phyloP scores from a whole-genome alignment of 495 filamentous ascomycete species.

The Cercophora newfieldiana region DNA sequence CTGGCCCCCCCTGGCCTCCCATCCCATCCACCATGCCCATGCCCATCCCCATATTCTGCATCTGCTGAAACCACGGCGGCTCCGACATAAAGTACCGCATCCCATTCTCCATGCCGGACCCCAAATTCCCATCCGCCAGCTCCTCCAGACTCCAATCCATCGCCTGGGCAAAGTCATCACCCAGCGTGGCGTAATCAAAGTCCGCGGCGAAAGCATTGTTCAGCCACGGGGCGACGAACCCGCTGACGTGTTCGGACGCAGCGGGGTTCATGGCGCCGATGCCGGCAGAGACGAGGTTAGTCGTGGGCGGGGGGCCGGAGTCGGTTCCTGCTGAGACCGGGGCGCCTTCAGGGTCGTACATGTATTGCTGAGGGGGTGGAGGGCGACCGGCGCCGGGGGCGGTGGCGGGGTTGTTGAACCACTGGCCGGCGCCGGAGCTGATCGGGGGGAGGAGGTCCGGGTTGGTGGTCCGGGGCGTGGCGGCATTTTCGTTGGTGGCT shows the following conservation, averaged over 20 bases:
- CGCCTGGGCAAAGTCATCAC: conserved; percentile 51
- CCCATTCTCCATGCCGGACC: conserved; percentile 31
- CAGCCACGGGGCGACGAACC: conserved; percentile 33
- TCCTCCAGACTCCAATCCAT: conserved; percentile 53
- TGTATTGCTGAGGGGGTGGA: background rate
- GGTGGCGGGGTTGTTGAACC: conserved; percentile 3
- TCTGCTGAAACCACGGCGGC: conserved; percentile 16
- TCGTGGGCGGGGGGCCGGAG: background rate
- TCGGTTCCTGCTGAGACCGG: conserved; percentile 11
- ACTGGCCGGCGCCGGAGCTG: background rate
- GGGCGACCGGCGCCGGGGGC: background rate
- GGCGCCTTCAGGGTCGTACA: background rate
- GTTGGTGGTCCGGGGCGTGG: conserved; percentile 17
- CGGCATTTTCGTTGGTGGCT: conserved; percentile 56
- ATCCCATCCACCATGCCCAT: conserved; percentile 1
- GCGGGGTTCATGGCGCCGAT: background rate
- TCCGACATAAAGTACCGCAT: conserved; percentile 36
- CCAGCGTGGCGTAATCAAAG: conserved; percentile 40
- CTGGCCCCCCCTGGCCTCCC: background rate
- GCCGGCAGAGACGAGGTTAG: background rate
- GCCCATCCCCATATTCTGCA: conserved; percentile 4
- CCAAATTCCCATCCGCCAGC: conserved; percentile 31
- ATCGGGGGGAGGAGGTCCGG: conserved; percentile 12
- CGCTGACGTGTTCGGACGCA: background rate
- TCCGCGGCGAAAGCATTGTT: conserved; percentile 34